Conservation (phyloP, 192 early-diverging fungal species). For the Coemansia sp. region DNA sequence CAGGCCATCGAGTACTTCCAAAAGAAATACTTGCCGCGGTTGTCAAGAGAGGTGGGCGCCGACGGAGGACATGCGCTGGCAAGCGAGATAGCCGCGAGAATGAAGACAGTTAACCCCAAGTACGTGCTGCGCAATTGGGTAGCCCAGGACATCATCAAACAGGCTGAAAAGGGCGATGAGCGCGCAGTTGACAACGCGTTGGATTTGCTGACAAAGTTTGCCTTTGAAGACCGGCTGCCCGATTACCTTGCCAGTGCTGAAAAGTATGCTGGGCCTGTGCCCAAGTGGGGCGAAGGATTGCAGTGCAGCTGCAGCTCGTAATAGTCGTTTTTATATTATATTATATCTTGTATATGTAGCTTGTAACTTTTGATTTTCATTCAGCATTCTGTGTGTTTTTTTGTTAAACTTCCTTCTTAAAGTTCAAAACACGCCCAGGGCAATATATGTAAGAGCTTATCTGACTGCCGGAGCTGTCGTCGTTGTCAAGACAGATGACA, state of each 20-base stretch:
- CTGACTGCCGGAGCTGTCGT: not conserved
- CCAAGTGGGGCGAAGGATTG: slow-evolving; percentile 62
- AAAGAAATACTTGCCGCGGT: slow-evolving; percentile 59
- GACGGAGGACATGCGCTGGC: slow-evolving; percentile 7
- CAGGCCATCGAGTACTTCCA: slow-evolving; percentile 31
- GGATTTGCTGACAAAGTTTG: slow-evolving; percentile 55
- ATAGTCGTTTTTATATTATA: not conserved
- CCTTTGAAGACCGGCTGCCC: slow-evolving; percentile 51
- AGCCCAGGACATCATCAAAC: slow-evolving; percentile 64
- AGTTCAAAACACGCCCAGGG: not conserved
- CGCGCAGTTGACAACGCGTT: slow-evolving; percentile 38
- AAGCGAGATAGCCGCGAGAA: slow-evolving; percentile 26
- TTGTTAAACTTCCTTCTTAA: not conserved
- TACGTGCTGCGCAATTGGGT: slow-evolving; percentile 82
- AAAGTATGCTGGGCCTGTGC: slow-evolving; percentile 56
- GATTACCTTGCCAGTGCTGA: slow-evolving; percentile 35
- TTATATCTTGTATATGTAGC: not conserved
- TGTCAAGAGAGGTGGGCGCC: slow-evolving; percentile 38
- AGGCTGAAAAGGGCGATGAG: slow-evolving; percentile 48
- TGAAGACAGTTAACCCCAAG: slow-evolving; percentile 72
- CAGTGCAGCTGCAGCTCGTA: slow-evolving; percentile 77
- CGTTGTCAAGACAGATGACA: not conserved
- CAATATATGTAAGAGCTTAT: not conserved
- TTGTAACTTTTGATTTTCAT: not conserved
- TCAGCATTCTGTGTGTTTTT: not conserved